These are phyloP conservation scores for Plasmopara halstedii DNA, from an alignment of 352 stramenopile species.

Conservation along the genomic window DNA sequence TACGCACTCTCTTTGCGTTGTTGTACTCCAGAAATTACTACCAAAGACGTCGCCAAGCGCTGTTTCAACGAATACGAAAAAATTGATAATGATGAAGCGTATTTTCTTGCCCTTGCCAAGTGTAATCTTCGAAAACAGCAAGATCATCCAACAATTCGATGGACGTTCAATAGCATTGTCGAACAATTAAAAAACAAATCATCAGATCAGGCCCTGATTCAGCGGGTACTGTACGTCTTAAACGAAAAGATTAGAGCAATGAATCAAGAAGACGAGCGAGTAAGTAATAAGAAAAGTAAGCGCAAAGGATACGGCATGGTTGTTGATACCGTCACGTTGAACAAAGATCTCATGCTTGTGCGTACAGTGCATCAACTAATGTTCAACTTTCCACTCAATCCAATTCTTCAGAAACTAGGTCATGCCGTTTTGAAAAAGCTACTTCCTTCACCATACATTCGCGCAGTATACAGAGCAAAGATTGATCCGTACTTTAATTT, in stretches of 20 bases:
- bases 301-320: conserved; percentile 12
- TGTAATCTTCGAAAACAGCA: conserved; percentile 40
- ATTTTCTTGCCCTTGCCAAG: conserved; percentile 54
- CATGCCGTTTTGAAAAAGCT: conserved; percentile 44
- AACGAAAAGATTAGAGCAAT: conserved; percentile 49
- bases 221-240: conserved; percentile 45
- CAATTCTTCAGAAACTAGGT: conserved; percentile 53
- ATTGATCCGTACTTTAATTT: conserved; percentile 72
- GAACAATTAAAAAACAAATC: conserved; percentile 51
- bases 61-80: conserved; percentile 40
- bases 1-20: conserved; percentile 38
- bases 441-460: conserved; percentile 54
- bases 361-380: conserved; percentile 51
- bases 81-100: conserved; percentile 44
- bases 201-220: conserved; percentile 47
- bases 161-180: conserved; percentile 44
- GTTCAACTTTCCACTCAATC: conserved; percentile 54
- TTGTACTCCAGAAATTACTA: conserved; percentile 20
- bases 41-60: conserved; percentile 13
- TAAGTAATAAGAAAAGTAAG: conserved; percentile 8
- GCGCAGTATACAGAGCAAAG: conserved; percentile 60
- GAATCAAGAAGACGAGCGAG: conserved; percentile 13
- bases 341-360: conserved; percentile 46
- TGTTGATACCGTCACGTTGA: conserved; percentile 40
- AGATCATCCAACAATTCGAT: conserved; percentile 41